Evolutionary conservation across 257 asterid species (phyloP).

Genomic region (Solanum tacnaense): DNA sequence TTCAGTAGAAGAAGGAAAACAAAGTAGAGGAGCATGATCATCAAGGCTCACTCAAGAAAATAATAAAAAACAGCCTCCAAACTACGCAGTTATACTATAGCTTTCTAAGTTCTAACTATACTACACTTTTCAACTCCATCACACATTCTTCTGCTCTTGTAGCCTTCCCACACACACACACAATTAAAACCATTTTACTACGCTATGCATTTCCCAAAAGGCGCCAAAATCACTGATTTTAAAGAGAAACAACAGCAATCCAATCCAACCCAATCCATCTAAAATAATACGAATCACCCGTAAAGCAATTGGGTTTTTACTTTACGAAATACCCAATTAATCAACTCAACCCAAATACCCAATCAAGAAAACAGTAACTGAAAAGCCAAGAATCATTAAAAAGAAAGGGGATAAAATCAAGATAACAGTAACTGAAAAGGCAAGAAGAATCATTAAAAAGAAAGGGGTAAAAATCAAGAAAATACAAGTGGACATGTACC

Average conservation of each 20-base stretch:
- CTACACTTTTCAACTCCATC: neutral
- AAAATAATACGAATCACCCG: neutral
- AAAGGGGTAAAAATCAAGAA: neutral
- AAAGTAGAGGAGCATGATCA: neutral
- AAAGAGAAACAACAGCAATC: neutral
- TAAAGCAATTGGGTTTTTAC: neutral
- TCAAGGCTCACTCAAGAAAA: neutral
- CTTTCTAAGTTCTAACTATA: no score
- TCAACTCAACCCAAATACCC: neutral
- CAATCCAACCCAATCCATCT: neutral
- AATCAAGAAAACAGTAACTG: neutral
- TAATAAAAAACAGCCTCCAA: neutral
- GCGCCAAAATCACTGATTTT: neutral
- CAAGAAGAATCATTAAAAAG: neutral
- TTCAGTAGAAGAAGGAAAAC: neutral
- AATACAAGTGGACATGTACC: conserved; percentile 21
- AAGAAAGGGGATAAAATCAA: neutral
- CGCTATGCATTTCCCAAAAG: neutral
- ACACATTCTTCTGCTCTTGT: neutral
- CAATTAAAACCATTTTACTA: neutral
- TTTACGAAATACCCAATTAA: neutral
- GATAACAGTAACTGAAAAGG: neutral
- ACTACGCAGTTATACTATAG: neutral
- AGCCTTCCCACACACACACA: neutral
- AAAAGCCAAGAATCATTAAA: neutral